Percentiles rank a stretch among this genome's conserved stretches.
phyloP scores from a whole-genome alignment of 2,329 filamentous ascomycete genomes.

The Trichophyton benhamiae region DNA sequence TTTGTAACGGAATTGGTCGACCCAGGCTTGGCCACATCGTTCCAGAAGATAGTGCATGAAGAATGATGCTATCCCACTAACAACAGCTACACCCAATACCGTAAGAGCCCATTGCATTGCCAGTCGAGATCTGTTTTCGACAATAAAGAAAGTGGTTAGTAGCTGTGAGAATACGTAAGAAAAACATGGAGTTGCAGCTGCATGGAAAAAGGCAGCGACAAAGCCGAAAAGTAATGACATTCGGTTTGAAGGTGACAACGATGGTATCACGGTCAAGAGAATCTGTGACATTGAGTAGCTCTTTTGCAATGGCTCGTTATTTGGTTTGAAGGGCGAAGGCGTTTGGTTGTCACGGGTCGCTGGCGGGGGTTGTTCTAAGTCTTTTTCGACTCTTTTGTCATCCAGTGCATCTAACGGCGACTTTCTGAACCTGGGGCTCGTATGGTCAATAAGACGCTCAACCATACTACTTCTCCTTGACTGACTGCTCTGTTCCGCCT shows the following conservation, averaged over 20 bases:
- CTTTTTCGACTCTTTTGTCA: background rate
- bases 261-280: conserved; percentile 58
- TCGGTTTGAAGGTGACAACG: conserved; percentile 41
- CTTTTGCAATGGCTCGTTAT: background rate
- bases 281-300: conserved; percentile 40
- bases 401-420: background rate
- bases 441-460: background rate
- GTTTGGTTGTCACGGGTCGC: background rate
- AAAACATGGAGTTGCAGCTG: conserved; percentile 59
- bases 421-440: background rate
- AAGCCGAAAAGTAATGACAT: conserved; percentile 48
- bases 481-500: background rate
- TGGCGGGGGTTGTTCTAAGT: background rate
- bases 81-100: conserved; percentile 54
- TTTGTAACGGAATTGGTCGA: conserved; percentile 55
- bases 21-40: conserved; percentile 60
- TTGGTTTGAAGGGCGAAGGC: background rate
- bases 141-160: conserved; percentile 54
- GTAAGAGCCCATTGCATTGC: conserved; percentile 56
- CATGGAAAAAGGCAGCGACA: conserved; percentile 50
- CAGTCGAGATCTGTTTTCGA: conserved; percentile 35
- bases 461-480: background rate
- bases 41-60: conserved; percentile 61
- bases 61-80: conserved; percentile 55
- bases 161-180: conserved; percentile 64